Evolutionary conservation across 208 protist genomes (phyloP), one percentile per base, ranked within the genome.

Genomic region (Crithidia fasciculata): DNA sequence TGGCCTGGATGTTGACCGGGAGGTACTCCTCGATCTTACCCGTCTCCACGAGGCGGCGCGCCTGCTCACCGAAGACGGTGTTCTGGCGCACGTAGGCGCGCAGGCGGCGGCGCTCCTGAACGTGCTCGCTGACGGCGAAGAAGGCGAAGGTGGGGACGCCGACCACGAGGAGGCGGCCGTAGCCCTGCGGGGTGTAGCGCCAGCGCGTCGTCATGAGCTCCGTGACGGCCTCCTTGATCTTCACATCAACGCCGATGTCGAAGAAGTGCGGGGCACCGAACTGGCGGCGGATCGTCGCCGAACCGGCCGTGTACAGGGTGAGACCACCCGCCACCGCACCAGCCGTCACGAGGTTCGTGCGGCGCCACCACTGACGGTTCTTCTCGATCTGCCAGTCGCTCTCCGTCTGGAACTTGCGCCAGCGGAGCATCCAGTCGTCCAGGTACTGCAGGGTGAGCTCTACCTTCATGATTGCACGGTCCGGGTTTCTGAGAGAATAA

Each of bases 341-440:
- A 8, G 86, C 76, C 18, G 78, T 56, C 36, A 73, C 78, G 37
- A 94, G 82, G 78, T 95, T 85, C 39, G 68, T 77, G 57, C 83
- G 81, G 66, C 92, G 88, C 89, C 88, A 94, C 86, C 86, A 94
- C 85, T 96, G 92, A 59, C 87, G 87, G 69, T 88, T 86, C 69
- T 88, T 88, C 77, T 96, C 92, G 55, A 96, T 96, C 40, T 85
- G 76, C 89, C 86, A 96, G 78, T 96, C 92, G n/a, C 82, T 88
- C 67, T 95, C 86, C 19, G 92, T 95, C 79, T 96, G 92, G 74
- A 93, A 96, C 78, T 95, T 94, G 58, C 88, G 78, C 92, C 92
- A 96, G 55, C 89, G 89, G 64, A 96, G 85, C 92, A 96, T 96
- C 92, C 92, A 97, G 78, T 95, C 90, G 66, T 97, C 92, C 56